Evolutionary conservation across 2,329 filamentous ascomycete genomes (phyloP).

Genomic region (Cryoendolithus antarcticus): DNA sequence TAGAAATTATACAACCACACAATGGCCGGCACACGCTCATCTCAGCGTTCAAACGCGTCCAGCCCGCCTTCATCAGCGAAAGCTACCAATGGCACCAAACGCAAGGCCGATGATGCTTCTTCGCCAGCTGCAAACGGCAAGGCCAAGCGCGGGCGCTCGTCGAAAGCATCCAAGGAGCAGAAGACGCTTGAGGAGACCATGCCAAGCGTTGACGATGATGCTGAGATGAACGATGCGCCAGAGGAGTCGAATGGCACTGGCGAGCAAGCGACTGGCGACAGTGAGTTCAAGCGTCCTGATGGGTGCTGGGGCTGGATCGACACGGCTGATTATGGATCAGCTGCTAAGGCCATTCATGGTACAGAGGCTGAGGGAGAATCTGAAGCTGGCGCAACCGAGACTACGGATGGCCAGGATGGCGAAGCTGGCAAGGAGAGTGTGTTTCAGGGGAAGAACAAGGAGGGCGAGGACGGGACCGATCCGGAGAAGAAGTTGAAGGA

Average conservation of each 20-base stretch:
- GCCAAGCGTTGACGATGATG: slow-evolving; percentile 23
- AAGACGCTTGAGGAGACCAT: slow-evolving; percentile 42
- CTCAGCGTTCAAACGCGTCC: slow-evolving; percentile 12
- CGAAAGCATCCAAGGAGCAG: slow-evolving; percentile 34
- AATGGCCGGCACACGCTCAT: slow-evolving; percentile 22
- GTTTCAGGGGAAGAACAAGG: slow-evolving; percentile 13
- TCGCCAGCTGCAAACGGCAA: slow-evolving; percentile 24
- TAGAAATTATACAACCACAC: not conserved
- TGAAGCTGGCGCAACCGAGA: slow-evolving; percentile 9
- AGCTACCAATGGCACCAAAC: slow-evolving; percentile 20
- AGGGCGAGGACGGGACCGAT: slow-evolving; percentile 15
- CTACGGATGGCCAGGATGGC: slow-evolving; percentile 15
- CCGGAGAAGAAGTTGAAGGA: slow-evolving; percentile 12
- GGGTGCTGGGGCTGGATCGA: slow-evolving; percentile 9
- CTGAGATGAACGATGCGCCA: slow-evolving; percentile 9
- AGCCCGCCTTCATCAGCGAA: slow-evolving; percentile 12
- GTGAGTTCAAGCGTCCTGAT: slow-evolving; percentile 4
- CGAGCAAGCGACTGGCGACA: slow-evolving; percentile 9
- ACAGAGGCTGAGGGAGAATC: slow-evolving; percentile 4
- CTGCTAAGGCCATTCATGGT: slow-evolving; percentile 7
- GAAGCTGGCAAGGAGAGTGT: slow-evolving; percentile 15
- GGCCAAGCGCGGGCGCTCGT: slow-evolving; percentile 25
- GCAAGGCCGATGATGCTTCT: slow-evolving; percentile 26
- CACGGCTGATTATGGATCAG: not conserved
- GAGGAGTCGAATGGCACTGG: slow-evolving; percentile 1